phyloP scores from a whole-genome alignment of 2,329 filamentous ascomycete genomes.

The Fusarium sp. region DNA sequence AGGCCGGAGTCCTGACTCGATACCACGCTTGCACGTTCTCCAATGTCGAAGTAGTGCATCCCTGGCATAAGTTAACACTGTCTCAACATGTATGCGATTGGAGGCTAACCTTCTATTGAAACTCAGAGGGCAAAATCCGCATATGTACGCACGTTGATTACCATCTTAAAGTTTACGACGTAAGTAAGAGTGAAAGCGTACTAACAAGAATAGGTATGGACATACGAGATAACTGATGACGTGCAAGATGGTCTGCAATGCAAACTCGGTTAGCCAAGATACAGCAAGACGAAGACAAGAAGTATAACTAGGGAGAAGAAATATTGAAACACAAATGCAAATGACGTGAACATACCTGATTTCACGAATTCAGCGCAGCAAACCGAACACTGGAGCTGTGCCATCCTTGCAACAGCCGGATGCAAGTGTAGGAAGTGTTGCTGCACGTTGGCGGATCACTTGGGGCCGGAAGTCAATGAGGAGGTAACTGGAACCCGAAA shows the following conservation, averaged over 20 bases:
- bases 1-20: neutral
- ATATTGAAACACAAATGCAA: too few relatives aligned
- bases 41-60: constrained; percentile 30
- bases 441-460: neutral
- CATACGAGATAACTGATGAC: constrained; percentile 5
- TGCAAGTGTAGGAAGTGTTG: too few relatives aligned
- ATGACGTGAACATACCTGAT: neutral
- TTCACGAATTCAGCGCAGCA: constrained; percentile 3
- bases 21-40: constrained; percentile 13
- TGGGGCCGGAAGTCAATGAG: too few relatives aligned
- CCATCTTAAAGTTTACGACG: neutral
- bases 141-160: neutral
- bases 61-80: neutral
- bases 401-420: neutral
- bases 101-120: constrained; percentile 23
- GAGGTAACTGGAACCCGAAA: too few relatives aligned
- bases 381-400: neutral
- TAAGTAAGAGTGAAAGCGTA: too few relatives aligned
- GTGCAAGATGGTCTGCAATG: constrained; percentile 1
- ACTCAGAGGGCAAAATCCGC: constrained; percentile 3
- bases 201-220: too few relatives aligned
- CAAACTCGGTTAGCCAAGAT: too few relatives aligned
- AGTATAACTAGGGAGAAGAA: too few relatives aligned
- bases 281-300: too few relatives aligned
- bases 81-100: neutral